Base-by-base conservation (phyloP, 2,329 filamentous ascomycete species). In the Podosphaera fusca region DNA sequence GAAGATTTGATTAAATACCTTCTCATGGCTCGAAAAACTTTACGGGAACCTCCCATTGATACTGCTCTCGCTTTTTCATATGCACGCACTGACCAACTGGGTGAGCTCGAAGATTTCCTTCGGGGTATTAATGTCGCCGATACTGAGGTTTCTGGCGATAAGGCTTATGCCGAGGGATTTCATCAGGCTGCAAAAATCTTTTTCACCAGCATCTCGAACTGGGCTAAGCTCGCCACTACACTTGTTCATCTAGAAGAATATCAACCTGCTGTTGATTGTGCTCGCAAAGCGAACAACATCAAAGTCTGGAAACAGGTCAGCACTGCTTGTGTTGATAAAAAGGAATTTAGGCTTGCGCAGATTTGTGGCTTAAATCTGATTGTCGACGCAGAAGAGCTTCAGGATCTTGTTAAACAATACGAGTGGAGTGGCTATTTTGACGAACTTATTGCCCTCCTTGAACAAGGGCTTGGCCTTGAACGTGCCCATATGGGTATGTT, bases 291-390 rank as follows among this genome's bases (percentile, higher is more conserved):
- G 65, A 98, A 96, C 76, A 96, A 87, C 71, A 89, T 95, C 72
- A 95, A 94, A 75, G 92, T 98, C 56, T 98, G 92, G 92, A 94
- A 92, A 73, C 87, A 98, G 72, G 92, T 98, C 63, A 94, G 96
- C 72, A 85, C 87, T 67, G 92, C 90, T 30, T 98, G 92, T 68
- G 86, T 98, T 62, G 81, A 80, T 60, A 98, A 96, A 81, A 96
- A 95, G 75, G 92, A 98, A 69, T 98, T 98, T 81, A 86, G 90
- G 60, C 84, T 98, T 59, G 92, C 94, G 33, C 92, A 96, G 73
- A 98, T 98, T 65, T 98, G 92, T 67, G 94, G 94, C 76, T 81
- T 98, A 60, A 96, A 98, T 74, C 76, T 98, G 59, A 95, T 98
- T 65, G 84, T 98, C 31, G 90, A 98, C 70, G 92, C 94, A 33